A percentile compares a stretch with the other conserved stretches of the same genome.
Conservation (phyloP, 257 asterid species). For the Nicotiana tomentosiformis region DNA sequence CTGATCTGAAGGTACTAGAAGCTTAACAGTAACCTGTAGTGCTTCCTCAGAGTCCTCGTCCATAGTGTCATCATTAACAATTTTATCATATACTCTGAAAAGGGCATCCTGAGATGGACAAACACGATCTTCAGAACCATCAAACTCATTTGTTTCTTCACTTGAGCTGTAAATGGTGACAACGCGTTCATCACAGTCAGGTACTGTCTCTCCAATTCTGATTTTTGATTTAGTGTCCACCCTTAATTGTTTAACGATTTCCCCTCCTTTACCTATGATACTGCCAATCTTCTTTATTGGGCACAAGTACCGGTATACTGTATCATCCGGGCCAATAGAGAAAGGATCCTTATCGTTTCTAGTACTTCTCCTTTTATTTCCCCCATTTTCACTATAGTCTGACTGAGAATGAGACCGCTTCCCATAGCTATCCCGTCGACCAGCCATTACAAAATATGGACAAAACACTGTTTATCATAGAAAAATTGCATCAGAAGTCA, state of each 20-base stretch:
- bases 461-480: neutral
- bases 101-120: constrained; percentile 29
- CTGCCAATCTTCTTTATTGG: constrained; percentile 22
- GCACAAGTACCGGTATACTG: constrained; percentile 24
- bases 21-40: constrained; percentile 18
- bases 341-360: constrained; percentile 13
- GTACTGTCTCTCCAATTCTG: constrained; percentile 23
- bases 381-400: constrained; percentile 11
- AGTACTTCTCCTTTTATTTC: constrained; percentile 13
- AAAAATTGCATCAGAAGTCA: neutral
- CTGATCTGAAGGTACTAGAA: constrained; percentile 24
- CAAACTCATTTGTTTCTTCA: constrained; percentile 23
- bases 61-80: constrained; percentile 15
- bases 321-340: constrained; percentile 22
- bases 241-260: constrained; percentile 24
- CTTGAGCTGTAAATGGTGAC: constrained; percentile 25
- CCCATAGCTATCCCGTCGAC: constrained; percentile 21
- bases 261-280: constrained; percentile 27
- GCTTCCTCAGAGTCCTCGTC: constrained; percentile 15
- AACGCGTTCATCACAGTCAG: constrained; percentile 21
- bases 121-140: constrained; percentile 11
- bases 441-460: constrained; percentile 10
- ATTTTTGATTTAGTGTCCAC: constrained; percentile 20
- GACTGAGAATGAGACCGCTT: constrained; percentile 17
- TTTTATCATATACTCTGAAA: constrained; percentile 20